Evolutionary conservation across 345 rosid species (phyloP).

Genomic region (Gossypium raimondii): DNA sequence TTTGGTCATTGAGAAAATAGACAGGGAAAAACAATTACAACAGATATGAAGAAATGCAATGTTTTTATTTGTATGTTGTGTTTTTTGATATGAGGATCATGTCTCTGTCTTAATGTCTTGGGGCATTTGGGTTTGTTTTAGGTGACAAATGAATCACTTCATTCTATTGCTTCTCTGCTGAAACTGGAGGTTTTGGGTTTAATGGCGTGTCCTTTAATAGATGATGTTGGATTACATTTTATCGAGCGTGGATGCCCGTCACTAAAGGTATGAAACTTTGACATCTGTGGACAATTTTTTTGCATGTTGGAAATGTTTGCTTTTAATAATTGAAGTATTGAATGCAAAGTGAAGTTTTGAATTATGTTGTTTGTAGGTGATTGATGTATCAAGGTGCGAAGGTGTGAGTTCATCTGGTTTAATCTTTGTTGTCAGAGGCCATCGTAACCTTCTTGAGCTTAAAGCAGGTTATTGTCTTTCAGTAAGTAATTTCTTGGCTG

Average conservation of each 20-base stretch:
- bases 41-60: no score
- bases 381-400: slow-evolving; percentile 80
- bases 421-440: slow-evolving; percentile 49
- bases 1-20: no score
- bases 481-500: slow-evolving; percentile 40
- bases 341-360: background rate
- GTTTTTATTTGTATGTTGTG: no score
- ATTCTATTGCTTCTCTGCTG: slow-evolving; percentile 53
- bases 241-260: slow-evolving; percentile 62
- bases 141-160: slow-evolving; percentile 70
- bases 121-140: slow-evolving; percentile 19
- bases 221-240: slow-evolving; percentile 58
- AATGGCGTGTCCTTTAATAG: slow-evolving; percentile 57
- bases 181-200: slow-evolving; percentile 60
- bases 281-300: background rate
- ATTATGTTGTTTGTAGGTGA: slow-evolving; percentile 35
- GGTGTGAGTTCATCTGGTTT: slow-evolving; percentile 52
- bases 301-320: background rate
- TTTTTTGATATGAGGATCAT: background rate
- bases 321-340: no score
- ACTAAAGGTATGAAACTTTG: slow-evolving; percentile 45
- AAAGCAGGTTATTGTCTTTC: slow-evolving; percentile 59
- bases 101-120: background rate
- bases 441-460: slow-evolving; percentile 48
- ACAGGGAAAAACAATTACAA: no score